These are phyloP conservation scores for Didymosphaeria variabile DNA, from an alignment of 2,329 filamentous ascomycete genomes.

Conservation along the genomic window DNA sequence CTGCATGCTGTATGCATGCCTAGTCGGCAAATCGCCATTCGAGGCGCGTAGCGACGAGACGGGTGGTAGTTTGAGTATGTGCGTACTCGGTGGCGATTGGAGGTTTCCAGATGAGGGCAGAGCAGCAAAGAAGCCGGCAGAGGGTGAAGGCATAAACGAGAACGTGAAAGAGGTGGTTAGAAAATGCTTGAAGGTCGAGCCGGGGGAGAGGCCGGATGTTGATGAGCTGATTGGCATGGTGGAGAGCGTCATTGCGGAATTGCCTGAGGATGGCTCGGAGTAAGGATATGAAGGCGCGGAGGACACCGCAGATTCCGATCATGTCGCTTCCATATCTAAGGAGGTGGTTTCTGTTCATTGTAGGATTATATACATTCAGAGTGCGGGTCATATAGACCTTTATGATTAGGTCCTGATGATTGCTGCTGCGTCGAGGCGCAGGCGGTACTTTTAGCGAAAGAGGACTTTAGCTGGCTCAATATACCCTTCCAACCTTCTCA, in stretches of 20 bases:
- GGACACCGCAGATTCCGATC: neutral
- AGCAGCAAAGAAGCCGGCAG: conserved; percentile 63
- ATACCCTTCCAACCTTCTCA: neutral
- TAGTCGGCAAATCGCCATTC: conserved; percentile 96
- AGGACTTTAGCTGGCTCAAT: neutral
- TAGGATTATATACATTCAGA: neutral
- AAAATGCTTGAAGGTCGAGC: conserved; percentile 86
- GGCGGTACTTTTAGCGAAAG: too few relatives aligned
- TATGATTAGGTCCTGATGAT: neutral
- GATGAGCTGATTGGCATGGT: conserved; percentile 82
- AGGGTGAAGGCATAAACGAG: conserved; percentile 73
- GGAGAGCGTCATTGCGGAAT: conserved; percentile 72
- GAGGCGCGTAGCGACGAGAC: conserved; percentile 97
- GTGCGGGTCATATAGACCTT: neutral
- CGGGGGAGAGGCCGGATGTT: conserved; percentile 85
- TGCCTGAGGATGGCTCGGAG: conserved; percentile 68
- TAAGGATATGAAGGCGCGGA: conserved; percentile 13
- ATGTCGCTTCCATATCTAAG: neutral
- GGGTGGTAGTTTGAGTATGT: conserved; percentile 90
- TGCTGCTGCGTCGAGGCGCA: neutral
- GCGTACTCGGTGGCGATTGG: conserved; percentile 94
- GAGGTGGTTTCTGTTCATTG: neutral
- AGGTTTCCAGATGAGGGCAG: conserved; percentile 87
- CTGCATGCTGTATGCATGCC: conserved; percentile 95
- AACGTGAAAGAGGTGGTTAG: conserved; percentile 87